These are phyloP conservation scores for Acanthamoeba quina DNA, from an alignment of 208 protist species.

Conservation along the genomic window DNA sequence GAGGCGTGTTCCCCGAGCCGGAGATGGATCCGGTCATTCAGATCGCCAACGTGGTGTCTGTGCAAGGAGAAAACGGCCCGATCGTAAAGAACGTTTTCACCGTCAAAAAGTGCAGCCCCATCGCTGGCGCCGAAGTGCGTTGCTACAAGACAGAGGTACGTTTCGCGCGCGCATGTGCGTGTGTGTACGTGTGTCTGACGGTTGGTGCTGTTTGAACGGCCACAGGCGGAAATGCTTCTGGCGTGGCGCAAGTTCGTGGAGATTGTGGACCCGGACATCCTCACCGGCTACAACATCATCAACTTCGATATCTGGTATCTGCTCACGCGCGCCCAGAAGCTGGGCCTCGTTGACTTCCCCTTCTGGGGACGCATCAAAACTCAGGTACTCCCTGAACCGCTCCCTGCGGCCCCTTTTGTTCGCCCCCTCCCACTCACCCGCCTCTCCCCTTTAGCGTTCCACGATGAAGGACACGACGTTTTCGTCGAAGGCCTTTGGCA, in stretches of 20 bases:
- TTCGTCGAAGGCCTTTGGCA: constrained; percentile 98
- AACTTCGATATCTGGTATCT: constrained; percentile 99
- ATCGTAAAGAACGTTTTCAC: constrained; percentile 94
- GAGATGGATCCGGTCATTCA: constrained; percentile 99
- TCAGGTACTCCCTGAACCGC: neutral
- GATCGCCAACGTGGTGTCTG: constrained; percentile 97
- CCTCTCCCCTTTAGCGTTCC: neutral
- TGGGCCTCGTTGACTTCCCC: constrained; percentile 86
- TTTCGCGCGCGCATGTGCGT: neutral
- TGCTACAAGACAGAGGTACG: constrained; percentile 77
- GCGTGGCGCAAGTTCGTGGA: constrained; percentile 91
- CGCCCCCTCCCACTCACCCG: neutral
- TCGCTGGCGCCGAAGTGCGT: constrained; percentile 95
- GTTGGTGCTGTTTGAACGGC: neutral
- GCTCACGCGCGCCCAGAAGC: constrained; percentile 94
- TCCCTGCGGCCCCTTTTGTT: neutral
- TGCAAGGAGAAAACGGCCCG: constrained; percentile 89
- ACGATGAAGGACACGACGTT: constrained; percentile 96
- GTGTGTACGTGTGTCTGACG: neutral
- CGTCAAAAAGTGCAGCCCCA: constrained; percentile 95
- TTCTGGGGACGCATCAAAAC: constrained; percentile 53
- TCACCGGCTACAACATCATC: constrained; percentile 99
- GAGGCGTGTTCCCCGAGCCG: constrained; percentile 98
- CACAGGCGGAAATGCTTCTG: constrained; percentile 83
- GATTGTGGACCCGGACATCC: constrained; percentile 92